These are phyloP conservation scores for Stenocarpella maydis DNA, from an alignment of 2,329 filamentous ascomycete species.

Conservation along the genomic window DNA sequence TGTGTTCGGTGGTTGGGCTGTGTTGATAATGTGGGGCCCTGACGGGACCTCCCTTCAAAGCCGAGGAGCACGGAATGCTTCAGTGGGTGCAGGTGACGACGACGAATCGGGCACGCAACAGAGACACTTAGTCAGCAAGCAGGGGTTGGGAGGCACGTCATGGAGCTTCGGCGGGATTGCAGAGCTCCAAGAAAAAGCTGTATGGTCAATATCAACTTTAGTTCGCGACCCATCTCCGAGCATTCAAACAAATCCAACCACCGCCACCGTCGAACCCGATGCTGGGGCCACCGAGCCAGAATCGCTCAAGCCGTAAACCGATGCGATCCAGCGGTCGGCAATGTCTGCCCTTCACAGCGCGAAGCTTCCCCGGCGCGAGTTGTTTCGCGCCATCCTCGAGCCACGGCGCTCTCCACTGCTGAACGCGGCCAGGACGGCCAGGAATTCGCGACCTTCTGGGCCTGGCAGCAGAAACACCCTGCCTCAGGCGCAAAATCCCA, in stretches of 20 bases:
- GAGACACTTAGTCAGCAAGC: not conserved
- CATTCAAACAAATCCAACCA: not conserved
- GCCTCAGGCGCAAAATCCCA: not conserved
- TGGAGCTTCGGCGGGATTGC: constrained; percentile 2
- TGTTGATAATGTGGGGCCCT: constrained; percentile 23
- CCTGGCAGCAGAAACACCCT: not conserved
- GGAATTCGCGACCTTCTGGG: not conserved
- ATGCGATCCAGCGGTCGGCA: not conserved
- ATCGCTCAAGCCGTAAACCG: not conserved
- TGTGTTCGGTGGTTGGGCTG: constrained; percentile 17
- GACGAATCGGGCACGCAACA: not conserved
- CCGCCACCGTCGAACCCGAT: not conserved
- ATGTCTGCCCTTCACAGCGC: constrained; percentile 30
- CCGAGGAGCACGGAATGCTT: constrained; percentile 20
- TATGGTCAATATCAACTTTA: not conserved
- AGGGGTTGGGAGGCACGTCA: constrained; percentile 25
- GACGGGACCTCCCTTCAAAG: not conserved
- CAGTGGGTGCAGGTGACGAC: not conserved
- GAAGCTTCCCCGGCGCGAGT: constrained; percentile 29
- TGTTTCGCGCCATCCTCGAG: constrained; percentile 26
- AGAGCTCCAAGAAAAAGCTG: constrained; percentile 26
- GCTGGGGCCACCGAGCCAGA: not conserved
- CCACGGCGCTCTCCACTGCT: not conserved
- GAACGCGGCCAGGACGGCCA: not conserved
- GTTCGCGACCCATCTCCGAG: not conserved